Evolutionary conservation across 495 filamentous ascomycete genomes (phyloP).

Genomic region (Paragyromitra xinjiangensis): DNA sequence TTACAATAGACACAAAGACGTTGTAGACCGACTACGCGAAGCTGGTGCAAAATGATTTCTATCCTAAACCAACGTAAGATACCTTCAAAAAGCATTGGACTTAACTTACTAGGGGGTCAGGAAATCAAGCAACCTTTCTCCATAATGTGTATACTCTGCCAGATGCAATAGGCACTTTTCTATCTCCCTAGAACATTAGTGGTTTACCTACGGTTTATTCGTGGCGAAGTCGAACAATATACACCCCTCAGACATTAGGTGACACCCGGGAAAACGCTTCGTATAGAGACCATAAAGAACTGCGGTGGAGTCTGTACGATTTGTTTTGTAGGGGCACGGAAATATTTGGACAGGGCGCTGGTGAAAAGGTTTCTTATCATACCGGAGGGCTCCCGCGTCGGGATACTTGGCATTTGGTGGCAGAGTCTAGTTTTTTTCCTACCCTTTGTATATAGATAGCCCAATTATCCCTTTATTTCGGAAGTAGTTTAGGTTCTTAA

Average conservation of each 20-base stretch:
- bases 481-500: not conserved
- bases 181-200: not conserved
- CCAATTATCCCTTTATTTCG: not conserved
- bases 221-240: not conserved
- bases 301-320: not conserved
- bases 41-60: not conserved
- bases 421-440: not conserved
- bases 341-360: not conserved
- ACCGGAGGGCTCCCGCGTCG: not conserved
- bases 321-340: not conserved
- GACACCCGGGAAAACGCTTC: not conserved
- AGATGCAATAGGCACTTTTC: not conserved
- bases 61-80: not conserved
- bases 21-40: slow-evolving; percentile 8
- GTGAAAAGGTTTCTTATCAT: not conserved
- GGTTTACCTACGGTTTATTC: not conserved
- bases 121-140: not conserved
- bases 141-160: not conserved
- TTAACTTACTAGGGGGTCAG: not conserved
- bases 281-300: not conserved
- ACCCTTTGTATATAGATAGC: not conserved
- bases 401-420: not conserved
- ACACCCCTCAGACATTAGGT: not conserved
- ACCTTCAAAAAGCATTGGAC: not conserved
- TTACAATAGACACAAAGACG: not conserved